Percentiles rank a stretch among this genome's conserved stretches.
Evolutionary conservation across 2,329 filamentous ascomycete species (phyloP).

Genomic region (Ambrosiella xylebori): DNA sequence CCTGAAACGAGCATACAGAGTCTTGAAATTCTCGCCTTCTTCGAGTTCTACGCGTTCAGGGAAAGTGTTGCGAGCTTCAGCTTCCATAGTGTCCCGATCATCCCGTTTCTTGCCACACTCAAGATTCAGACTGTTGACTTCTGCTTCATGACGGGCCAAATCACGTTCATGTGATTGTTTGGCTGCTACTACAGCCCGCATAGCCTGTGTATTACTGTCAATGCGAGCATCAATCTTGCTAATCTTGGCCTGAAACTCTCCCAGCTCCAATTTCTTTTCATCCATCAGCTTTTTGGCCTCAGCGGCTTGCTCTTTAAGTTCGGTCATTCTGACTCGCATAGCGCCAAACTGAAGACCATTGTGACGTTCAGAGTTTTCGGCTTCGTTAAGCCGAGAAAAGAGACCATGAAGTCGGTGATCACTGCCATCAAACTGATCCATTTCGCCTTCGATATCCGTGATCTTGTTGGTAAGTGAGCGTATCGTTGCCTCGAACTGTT

Average conservation of each 20-base stretch:
- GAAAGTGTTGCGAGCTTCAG: constrained; percentile 24
- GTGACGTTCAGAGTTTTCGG: constrained; percentile 26
- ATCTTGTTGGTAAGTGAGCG: constrained; percentile 23
- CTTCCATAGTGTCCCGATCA: background rate
- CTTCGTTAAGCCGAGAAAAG: constrained; percentile 37
- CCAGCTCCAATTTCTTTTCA: background rate
- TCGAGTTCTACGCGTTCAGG: constrained; percentile 3
- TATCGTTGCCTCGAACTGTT: constrained; percentile 17
- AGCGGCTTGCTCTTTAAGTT: constrained; percentile 22
- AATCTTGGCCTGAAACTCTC: background rate
- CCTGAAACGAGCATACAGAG: constrained; percentile 35
- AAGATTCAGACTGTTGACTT: background rate
- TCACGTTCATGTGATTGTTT: background rate
- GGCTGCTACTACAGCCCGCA: background rate
- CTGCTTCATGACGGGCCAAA: background rate
- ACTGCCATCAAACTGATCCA: constrained; percentile 50
- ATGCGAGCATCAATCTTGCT: background rate
- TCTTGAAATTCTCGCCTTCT: constrained; percentile 43
- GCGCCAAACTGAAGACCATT: constrained; percentile 39
- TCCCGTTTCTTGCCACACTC: constrained; percentile 20
- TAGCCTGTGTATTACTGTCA: background rate
- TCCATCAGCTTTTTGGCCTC: constrained; percentile 19
- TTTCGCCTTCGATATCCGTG: constrained; percentile 33
- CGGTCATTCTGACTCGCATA: constrained; percentile 17
- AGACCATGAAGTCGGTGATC: constrained; percentile 48